Base-by-base conservation (phyloP, 192 early-diverging fungal species). In the Phlyctochytrium arcticum region DNA sequence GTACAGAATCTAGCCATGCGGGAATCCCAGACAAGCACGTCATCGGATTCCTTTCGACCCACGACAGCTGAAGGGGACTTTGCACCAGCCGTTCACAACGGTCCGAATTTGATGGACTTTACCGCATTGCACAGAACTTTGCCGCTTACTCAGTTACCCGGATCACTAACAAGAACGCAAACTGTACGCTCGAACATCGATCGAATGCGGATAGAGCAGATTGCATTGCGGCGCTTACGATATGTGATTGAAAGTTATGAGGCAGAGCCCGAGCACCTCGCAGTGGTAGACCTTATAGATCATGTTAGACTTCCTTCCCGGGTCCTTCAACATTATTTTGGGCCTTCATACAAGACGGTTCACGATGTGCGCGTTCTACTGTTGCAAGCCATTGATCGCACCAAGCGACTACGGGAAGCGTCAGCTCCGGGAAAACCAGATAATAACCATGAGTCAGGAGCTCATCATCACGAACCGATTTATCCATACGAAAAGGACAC, bases 221-320 rank as follows among this genome's bases (percentile, higher is more conserved):
- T 79, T 54, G 77, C 77, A 6, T 54, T 79, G 12, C 51, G 77
- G 26, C 35, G 77, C 15, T 54, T 79, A 21, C n/a, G 77, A 3
- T 76, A 70, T 39, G 74, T 79, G 12, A 70, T 79, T 10, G 77
- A 79, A 44, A 67, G 65, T 46, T 69, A 72, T 30, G 57, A 73
- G 26, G 69, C 70, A 9, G 69, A 75, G 27, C 70, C 60, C 7
- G 70, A 73, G 15, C 77, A 79, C 44, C 50, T 79, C 8, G 62
- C 73, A 6, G 54, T 79, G 33, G 55, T 79, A 3, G 69, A 79
- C 34, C 66, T 79, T 30, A 58, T 79, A 8, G 71, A 75, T 36
- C 56, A 73, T 31, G 66, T 76, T 62, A 44, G 15, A 0, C 39
- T 44, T 19, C 39, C 15, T 2, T 44, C n/a, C 37, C n/a, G 21